Base-by-base conservation (phyloP, 805 yeast genomes). In the Millerozyma miso region DNA sequence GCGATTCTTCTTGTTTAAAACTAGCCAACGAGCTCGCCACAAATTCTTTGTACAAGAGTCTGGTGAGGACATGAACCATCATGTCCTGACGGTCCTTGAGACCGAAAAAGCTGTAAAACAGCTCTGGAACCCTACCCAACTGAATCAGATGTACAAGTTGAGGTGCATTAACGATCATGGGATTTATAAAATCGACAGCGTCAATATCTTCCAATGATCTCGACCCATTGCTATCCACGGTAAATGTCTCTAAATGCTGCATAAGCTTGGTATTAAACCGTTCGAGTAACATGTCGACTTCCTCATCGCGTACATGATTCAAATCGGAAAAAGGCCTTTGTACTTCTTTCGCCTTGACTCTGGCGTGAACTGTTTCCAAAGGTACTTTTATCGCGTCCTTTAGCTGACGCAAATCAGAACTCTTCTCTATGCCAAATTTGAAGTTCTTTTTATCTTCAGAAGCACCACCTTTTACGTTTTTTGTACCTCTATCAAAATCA, bases 161-260 rank as follows among this genome's bases (percentile, higher is more conserved):
- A 1, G 53, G 36, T 1, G 63, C 37, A 38, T 55, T 54, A 3
- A 41, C 43, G 37, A 62, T 41, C 36, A 48, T 47, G 1, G 72
- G 72, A 41, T 64, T 61, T 26, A 65, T 50, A 38, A 40, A 59
- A 40, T 59, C 62, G 15, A 29, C 38, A n/a, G 31, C 17, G 4
- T 37, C 31, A 4, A 45, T 39, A 19, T 48, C 47, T 1, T 18
- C 38, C 14, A 34, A 13, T 2, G 37, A 31, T n/a, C 31, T 17
- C 8, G 26, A 4, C 13, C 26, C 19, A n/a, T 14, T n/a, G 7
- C 13, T 14, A 17, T 32, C 8, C 3, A 20, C 20, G 14, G 31
- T 5, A 19, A 32, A 40, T 12, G 10, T 10, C 4, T 26, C 35
- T 26, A 40, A 40, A 17, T 35, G 23, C 1, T 17, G 12, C 4